Evolutionary conservation across 148 eudicot genomes (phyloP).

Genomic region (Fagopyrum tataricum): DNA sequence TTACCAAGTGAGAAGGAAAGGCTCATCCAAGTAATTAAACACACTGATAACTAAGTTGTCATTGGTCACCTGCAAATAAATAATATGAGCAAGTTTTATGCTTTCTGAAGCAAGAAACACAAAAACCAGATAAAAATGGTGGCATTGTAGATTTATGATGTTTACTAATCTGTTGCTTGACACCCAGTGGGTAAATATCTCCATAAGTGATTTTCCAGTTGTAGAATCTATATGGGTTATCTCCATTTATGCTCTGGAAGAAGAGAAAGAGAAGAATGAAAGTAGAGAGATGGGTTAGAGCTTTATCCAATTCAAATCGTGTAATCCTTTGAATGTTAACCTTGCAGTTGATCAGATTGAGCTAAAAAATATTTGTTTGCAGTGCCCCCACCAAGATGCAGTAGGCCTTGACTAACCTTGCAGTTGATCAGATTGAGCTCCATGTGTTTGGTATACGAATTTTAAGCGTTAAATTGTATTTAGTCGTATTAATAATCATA

Average conservation of each 20-base stretch:
- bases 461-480: too few relatives aligned
- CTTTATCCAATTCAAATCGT: too few relatives aligned
- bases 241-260: conserved; percentile 31
- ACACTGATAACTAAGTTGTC: conserved; percentile 90
- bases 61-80: conserved; percentile 73
- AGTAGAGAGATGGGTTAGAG: background rate
- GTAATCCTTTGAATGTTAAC: too few relatives aligned
- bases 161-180: conserved; percentile 49
- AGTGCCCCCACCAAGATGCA: too few relatives aligned
- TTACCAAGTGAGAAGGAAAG: conserved; percentile 93
- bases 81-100: background rate
- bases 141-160: background rate
- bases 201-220: conserved; percentile 60
- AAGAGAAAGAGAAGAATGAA: background rate
- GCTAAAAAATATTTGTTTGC: too few relatives aligned
- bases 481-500: conserved; percentile 88
- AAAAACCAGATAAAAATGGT: background rate
- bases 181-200: conserved; percentile 50
- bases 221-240: conserved; percentile 58
- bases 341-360: too few relatives aligned
- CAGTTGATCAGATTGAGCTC: too few relatives aligned
- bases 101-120: background rate
- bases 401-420: too few relatives aligned
- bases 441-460: conserved; percentile 91
- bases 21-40: conserved; percentile 72